phyloP scores from a whole-genome alignment of 176 grass and related monocot species.

The Rhynchospora breviuscula region DNA sequence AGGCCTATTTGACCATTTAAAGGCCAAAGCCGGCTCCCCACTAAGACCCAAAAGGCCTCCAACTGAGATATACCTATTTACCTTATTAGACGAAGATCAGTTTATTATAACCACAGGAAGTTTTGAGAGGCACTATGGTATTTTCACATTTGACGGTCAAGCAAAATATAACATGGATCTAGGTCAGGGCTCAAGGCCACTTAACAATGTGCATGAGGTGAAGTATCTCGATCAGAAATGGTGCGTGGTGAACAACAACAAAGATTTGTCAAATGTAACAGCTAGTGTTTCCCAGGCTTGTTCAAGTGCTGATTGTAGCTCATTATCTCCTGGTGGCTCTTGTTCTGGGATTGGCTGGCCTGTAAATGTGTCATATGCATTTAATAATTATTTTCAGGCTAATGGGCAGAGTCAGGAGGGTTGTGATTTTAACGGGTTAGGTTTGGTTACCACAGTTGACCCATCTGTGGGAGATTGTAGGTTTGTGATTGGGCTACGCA shows the following conservation, averaged over 20 bases:
- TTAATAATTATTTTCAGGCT: conserved; percentile 87
- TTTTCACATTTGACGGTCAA: conserved; percentile 99
- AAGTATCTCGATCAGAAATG: conserved; percentile 69
- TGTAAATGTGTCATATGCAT: conserved; percentile 84
- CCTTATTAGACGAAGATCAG: conserved; percentile 86
- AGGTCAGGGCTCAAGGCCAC: conserved; percentile 62
- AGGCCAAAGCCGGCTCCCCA: conserved; percentile 70
- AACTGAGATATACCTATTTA: conserved; percentile 55
- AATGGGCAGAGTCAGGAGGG: conserved; percentile 66
- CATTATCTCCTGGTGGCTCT: conserved; percentile 62
- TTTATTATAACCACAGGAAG: conserved; percentile 31
- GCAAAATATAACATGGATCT: conserved; percentile 70
- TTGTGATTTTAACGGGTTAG: conserved; percentile 65
- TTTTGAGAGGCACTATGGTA: conserved; percentile 70
- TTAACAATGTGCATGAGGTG: conserved; percentile 59
- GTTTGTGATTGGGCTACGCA: conserved; percentile 54
- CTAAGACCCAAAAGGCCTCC: conserved; percentile 69
- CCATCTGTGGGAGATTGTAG: conserved; percentile 69
- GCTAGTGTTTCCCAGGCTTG: conserved; percentile 53
- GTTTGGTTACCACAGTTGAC: conserved; percentile 86
- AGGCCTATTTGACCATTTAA: conserved; percentile 68
- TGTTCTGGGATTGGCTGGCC: conserved; percentile 67
- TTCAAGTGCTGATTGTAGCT: conserved; percentile 62
- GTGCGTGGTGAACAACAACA: conserved; percentile 87
- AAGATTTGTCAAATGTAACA: conserved; percentile 58